Evolutionary conservation across 2,329 filamentous ascomycete species (phyloP), one percentile per base, ranked within the genome.

Genomic region (Reticulascus tulasneorum): DNA sequence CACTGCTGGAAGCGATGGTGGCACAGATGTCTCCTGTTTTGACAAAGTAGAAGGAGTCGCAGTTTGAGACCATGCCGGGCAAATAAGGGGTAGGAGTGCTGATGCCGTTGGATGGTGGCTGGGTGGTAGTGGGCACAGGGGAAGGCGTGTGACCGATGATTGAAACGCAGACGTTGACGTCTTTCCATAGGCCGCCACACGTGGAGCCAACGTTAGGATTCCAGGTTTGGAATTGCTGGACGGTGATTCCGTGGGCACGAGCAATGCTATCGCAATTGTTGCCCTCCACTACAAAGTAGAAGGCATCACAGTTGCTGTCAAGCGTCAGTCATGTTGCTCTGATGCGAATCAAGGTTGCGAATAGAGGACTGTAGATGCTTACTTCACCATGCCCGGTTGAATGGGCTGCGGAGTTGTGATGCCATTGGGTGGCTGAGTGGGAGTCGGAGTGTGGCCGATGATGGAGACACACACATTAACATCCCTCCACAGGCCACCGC

Each of bases 181-280:
- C 30, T 12, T n/a, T 11, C 33, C 32, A 43, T 9, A 51, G 36
- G 6, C 32, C 33, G 6, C 16, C 35, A 28, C 47, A 53, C 11
- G 28, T 24, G 6, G 16, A 33, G 8, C 37, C 38, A 2, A 42
- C 39, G 7, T 22, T 15, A 4, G 44, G 44, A 28, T 52, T 53
- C 50, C 48, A 53, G 19, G 22, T 23, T 4, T 17, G 44, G 20
- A 62, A 50, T 11, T 56, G 28, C 7, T 41, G 28, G 8, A 53
- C 28, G 1, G 47, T 31, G 25, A 58, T 52, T 8, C 46, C 38
- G n/a, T n/a, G n/a, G n/a, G n/a, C n/a, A n/a, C n/a, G n/a, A n/a
- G n/a, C n/a, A n/a, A n/a, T n/a, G n/a, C n/a, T n/a, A n/a, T n/a
- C n/a, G 20, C 25, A 35, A 20, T 19, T 24, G n/a, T 35, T 23